Percentiles rank a stretch among this genome's conserved stretches.
These are phyloP conservation scores for Amaranthus hypochondriacus DNA, from an alignment of 148 eudicot species.

Conservation along the genomic window DNA sequence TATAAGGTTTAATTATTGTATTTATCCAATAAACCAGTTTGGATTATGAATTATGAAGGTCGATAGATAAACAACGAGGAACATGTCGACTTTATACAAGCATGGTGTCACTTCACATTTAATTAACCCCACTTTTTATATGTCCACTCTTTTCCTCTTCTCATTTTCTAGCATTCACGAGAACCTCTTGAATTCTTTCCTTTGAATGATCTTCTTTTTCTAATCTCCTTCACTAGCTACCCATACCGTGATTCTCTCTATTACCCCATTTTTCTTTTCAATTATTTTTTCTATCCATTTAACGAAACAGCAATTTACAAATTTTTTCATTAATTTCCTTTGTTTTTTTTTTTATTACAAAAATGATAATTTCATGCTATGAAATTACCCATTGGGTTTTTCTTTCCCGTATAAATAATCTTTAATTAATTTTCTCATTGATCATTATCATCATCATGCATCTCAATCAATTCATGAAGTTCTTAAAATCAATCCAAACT, in stretches of 20 bases:
- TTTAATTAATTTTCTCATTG: background rate
- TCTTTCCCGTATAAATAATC: background rate
- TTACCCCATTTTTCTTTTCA: slow-evolving; percentile 7
- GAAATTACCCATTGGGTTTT: slow-evolving; percentile 13
- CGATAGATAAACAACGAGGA: too few species aligned
- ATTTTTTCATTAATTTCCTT: slow-evolving; percentile 5
- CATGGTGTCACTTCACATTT: too few species aligned
- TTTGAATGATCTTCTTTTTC: slow-evolving; percentile 31
- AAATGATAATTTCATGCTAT: slow-evolving; percentile 1
- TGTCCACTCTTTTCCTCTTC: slow-evolving; percentile 7
- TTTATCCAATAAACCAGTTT: too few species aligned
- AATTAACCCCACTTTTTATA: background rate
- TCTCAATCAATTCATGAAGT: slow-evolving; percentile 73
- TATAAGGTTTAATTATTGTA: too few species aligned
- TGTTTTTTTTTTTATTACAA: background rate
- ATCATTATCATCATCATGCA: slow-evolving; percentile 35
- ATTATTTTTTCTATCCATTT: slow-evolving; percentile 18
- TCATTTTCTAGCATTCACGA: slow-evolving; percentile 51
- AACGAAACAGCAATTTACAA: background rate
- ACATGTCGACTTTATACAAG: too few species aligned
- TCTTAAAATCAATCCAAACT: slow-evolving; percentile 65
- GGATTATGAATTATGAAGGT: too few species aligned
- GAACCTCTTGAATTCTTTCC: slow-evolving; percentile 48
- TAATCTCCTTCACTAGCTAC: slow-evolving; percentile 16
- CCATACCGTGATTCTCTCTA: slow-evolving; percentile 31